Conservation (phyloP, 116 monocot species). For the Iris pallida region DNA sequence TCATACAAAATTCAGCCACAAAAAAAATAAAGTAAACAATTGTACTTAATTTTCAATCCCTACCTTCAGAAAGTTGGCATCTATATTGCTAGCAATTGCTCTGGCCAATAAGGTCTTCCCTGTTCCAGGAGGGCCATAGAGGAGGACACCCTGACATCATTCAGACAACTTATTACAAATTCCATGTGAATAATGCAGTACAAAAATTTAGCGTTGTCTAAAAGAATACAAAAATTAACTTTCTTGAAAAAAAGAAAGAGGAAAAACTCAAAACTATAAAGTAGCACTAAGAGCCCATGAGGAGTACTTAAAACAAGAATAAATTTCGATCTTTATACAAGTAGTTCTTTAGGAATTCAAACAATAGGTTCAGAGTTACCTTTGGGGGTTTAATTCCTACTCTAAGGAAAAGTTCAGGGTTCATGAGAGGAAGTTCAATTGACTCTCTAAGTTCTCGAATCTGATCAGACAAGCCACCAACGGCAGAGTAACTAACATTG, state of each 20-base stretch:
- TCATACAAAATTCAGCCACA: slow-evolving; percentile 6
- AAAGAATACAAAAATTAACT: too few relatives aligned
- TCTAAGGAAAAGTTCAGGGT: slow-evolving; percentile 92
- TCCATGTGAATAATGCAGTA: too few relatives aligned
- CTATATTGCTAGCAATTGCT: slow-evolving; percentile 99
- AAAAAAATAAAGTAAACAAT: neutral
- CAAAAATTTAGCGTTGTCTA: neutral
- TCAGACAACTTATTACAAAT: neutral
- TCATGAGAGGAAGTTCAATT: slow-evolving; percentile 95
- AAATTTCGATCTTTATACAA: too few relatives aligned
- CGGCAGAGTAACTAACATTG: slow-evolving; percentile 94
- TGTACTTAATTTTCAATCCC: neutral
- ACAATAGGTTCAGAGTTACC: slow-evolving; percentile 29
- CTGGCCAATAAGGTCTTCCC: slow-evolving; percentile 94
- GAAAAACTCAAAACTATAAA: too few relatives aligned
- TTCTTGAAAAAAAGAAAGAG: too few relatives aligned
- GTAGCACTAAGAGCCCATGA: too few relatives aligned
- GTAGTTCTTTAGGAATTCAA: too few relatives aligned
- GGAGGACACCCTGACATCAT: slow-evolving; percentile 82
- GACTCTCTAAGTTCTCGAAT: slow-evolving; percentile 93
- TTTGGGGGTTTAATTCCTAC: slow-evolving; percentile 99
- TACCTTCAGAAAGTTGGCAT: slow-evolving; percentile 99
- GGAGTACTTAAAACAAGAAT: too few relatives aligned
- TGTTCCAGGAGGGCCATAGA: slow-evolving; percentile 98
- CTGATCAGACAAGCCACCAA: slow-evolving; percentile 94